Base-by-base conservation (phyloP, 257 asterid species). In the Voacanga thouarsii region DNA sequence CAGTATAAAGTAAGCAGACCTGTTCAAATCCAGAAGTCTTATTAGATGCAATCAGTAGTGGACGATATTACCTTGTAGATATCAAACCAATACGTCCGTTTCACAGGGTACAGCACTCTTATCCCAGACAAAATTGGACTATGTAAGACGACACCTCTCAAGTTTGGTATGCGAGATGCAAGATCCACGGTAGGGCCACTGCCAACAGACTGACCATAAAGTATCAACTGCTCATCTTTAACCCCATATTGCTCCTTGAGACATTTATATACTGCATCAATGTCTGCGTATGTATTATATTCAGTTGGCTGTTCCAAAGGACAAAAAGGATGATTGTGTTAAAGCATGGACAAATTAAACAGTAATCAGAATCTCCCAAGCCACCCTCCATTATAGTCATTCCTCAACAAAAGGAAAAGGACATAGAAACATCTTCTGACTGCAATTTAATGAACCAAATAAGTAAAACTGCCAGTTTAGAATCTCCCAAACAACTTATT, bases 121-220 rank as follows among this genome's bases (percentile, higher is more conserved):
- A 96, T 80, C 78, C 99, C 99, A 41, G 99, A 94, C 85, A 96
- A 86, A 81, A 94, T 92, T 43, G 99, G 98, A 86, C 99, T 94
- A 76, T 96, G 99, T 74, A 96, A 88, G 78, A 96, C 98, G 30
- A 94, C 98, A 15, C 95, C 99, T 86, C 98, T 91, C 88, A 96
- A 85, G 86, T 92, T 89, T 75, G 94, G 93, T 24, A 88, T 56
- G 12, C 97, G 92, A 71, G 99, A 89, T 60, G 98, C 98, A 65
- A 94, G 97, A 89, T 96, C 98, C 61, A 91, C 82, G 63, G 99
- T 94, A 76, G 99, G 99, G 75, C 99, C 99, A 49, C 99, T 96
- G 75, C 99, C 99, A 77, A 96, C 99, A 24, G 99, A 96, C 85
- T 96, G 98, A 55, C 98, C 99, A 77, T 94, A 96, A 43, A 96